These are phyloP conservation scores for Macrolepiota fuliginosa DNA, from an alignment of 768 basidiomycete genomes.

Conservation along the genomic window DNA sequence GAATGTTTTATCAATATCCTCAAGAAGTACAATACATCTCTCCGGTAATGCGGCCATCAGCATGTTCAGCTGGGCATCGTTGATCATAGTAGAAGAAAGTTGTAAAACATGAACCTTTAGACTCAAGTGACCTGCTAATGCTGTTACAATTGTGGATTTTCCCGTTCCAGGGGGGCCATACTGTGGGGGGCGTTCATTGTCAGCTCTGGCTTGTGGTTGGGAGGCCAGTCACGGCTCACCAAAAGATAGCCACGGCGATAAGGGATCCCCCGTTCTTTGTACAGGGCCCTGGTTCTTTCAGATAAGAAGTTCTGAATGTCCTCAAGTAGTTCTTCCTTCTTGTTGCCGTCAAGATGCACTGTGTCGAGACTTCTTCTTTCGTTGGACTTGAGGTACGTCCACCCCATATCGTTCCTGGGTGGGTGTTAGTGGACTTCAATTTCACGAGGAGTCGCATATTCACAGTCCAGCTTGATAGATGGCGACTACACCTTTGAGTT, in stretches of 20 bases:
- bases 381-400: neutral
- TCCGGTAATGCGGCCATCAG: slow-evolving; percentile 54
- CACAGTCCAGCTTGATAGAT: neutral
- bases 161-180: slow-evolving; percentile 72
- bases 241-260: slow-evolving; percentile 68
- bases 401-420: neutral
- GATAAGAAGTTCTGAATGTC: slow-evolving; percentile 61
- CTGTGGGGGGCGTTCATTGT: slow-evolving; percentile 22
- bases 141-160: slow-evolving; percentile 68
- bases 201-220: neutral
- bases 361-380: slow-evolving; percentile 32
- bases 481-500: neutral
- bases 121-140: slow-evolving; percentile 65
- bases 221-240: slow-evolving; percentile 12
- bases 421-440: neutral
- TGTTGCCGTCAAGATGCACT: slow-evolving; percentile 57
- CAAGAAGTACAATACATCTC: slow-evolving; percentile 63
- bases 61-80: slow-evolving; percentile 51
- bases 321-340: slow-evolving; percentile 52
- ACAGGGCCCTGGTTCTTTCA: slow-evolving; percentile 50
- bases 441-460: neutral
- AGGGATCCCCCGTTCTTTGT: slow-evolving; percentile 62
- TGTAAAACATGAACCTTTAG: slow-evolving; percentile 68
- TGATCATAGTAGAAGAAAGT: slow-evolving; percentile 52
- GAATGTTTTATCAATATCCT: slow-evolving; percentile 54